Evolutionary conservation across 352 stramenopile species (phyloP).

Genomic region (Globisporangium nodosum): DNA sequence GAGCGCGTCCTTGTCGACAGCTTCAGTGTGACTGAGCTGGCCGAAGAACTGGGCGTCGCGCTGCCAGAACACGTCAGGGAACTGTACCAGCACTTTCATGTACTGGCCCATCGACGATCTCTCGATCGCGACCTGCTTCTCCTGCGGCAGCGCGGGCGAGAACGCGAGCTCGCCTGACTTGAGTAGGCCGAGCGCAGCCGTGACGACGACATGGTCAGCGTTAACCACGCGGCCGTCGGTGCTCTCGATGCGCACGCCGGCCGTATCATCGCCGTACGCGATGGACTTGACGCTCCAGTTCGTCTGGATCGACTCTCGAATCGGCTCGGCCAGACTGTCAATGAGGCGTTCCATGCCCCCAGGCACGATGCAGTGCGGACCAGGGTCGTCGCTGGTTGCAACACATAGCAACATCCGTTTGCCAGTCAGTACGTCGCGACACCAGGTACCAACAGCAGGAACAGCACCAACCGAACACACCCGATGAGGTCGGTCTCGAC

Average conservation of each 20-base stretch:
- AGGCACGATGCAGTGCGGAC: conserved; percentile 44
- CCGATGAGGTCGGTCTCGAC: conserved; percentile 42
- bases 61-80: conserved; percentile 58
- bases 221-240: conserved; percentile 15
- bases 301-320: conserved; percentile 27
- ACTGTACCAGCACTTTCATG: conserved; percentile 75
- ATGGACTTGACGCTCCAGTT: conserved; percentile 22
- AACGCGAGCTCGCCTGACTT: conserved; percentile 44
- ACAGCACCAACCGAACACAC: conserved; percentile 15
- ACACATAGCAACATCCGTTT: background rate
- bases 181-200: conserved; percentile 46
- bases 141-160: conserved; percentile 29
- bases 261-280: conserved; percentile 14
- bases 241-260: conserved; percentile 20
- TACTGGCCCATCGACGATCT: conserved; percentile 61
- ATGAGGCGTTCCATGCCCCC: conserved; percentile 49
- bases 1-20: conserved; percentile 2
- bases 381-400: conserved; percentile 31
- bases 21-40: conserved; percentile 17
- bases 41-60: conserved; percentile 36
- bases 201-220: conserved; percentile 48
- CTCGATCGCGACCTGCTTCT: conserved; percentile 39
- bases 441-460: background rate
- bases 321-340: conserved; percentile 22
- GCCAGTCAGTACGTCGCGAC: background rate